A percentile compares a stretch with the other conserved stretches of the same genome.
These are phyloP conservation scores for Yarrowia bubula DNA, from an alignment of 805 yeast species.

Conservation along the genomic window DNA sequence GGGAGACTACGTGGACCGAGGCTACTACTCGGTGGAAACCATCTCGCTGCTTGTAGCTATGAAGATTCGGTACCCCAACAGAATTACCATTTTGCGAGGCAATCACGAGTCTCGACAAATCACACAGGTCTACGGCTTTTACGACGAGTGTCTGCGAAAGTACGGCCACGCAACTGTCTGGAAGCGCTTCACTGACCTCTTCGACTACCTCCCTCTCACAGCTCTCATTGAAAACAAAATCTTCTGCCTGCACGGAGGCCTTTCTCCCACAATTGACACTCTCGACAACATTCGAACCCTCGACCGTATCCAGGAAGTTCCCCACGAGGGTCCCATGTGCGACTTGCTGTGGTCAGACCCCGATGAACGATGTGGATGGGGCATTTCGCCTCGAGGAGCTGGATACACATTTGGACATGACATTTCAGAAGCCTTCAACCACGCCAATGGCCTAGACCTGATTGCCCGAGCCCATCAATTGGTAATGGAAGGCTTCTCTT, in stretches of 20 bases:
- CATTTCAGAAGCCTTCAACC: conserved; percentile 92
- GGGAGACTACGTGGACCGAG: conserved; percentile 91
- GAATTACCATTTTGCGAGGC: conserved; percentile 94
- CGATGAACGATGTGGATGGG: conserved; percentile 98
- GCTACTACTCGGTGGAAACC: conserved; percentile 85
- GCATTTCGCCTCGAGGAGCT: conserved; percentile 97
- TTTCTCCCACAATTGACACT: conserved; percentile 93
- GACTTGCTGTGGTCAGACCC: conserved; percentile 96
- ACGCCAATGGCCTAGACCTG: conserved; percentile 79
- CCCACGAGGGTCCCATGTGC: conserved; percentile 98
- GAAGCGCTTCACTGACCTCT: conserved; percentile 89
- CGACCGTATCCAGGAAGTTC: conserved; percentile 93
- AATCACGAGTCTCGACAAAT: conserved; percentile 95
- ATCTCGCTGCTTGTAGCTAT: conserved; percentile 87
- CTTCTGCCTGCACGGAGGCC: conserved; percentile 92
- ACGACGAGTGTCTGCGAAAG: conserved; percentile 92
- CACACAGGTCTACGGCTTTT: conserved; percentile 94
- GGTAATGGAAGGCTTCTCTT: conserved; percentile 95
- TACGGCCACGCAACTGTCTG: conserved; percentile 93
- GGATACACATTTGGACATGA: conserved; percentile 99
- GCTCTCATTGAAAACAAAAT: conserved; percentile 91
- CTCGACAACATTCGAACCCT: conserved; percentile 91
- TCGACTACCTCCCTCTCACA: conserved; percentile 93
- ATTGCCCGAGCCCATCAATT: conserved; percentile 96
- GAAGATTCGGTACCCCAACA: conserved; percentile 89